Percentiles rank a stretch among this genome's conserved stretches.
Evolutionary conservation across 2,329 filamentous ascomycete genomes (phyloP).

Genomic region (Fusarium annulatum): DNA sequence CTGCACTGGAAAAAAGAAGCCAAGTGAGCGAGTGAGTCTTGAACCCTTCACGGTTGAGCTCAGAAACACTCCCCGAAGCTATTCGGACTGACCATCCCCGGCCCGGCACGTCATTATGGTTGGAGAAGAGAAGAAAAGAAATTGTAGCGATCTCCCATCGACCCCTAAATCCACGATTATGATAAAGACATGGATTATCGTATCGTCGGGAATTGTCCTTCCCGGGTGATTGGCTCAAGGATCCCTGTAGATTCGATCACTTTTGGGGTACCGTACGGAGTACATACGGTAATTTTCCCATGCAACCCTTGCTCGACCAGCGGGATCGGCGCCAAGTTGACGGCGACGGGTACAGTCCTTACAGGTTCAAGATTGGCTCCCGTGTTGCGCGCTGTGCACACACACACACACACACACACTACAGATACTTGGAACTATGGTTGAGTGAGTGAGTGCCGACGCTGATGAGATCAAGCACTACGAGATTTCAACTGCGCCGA

Average conservation of each 20-base stretch:
- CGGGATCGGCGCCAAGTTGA: conserved; percentile 38
- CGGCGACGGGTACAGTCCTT: conserved; percentile 22
- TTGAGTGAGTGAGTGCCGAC: conserved; percentile 15
- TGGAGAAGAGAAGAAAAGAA: conserved; percentile 16
- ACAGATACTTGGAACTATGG: neutral
- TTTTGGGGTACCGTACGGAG: neutral
- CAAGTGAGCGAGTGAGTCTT: neutral
- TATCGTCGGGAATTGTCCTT: conserved; percentile 18
- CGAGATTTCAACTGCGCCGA: neutral
- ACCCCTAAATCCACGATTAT: conserved; percentile 28
- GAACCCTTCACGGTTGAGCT: neutral
- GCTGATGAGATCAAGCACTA: conserved; percentile 16
- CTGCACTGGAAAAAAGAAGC: neutral
- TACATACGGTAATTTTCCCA: conserved; percentile 9
- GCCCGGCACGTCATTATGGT: conserved; percentile 25
- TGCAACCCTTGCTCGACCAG: conserved; percentile 16
- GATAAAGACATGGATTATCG: conserved; percentile 27
- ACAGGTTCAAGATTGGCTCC: conserved; percentile 30
- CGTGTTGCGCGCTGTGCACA: conserved; percentile 15
- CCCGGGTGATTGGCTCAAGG: conserved; percentile 18
- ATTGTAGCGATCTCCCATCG: conserved; percentile 26
- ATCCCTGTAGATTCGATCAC: conserved; percentile 18
- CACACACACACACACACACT: neutral
- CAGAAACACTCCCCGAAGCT: conserved; percentile 15
- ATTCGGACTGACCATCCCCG: conserved; percentile 14